Percentiles rank a stretch among this genome's conserved stretches.
Evolutionary conservation across 306 rosid species (phyloP).

Genomic region (Pterocarpus santalinus): DNA sequence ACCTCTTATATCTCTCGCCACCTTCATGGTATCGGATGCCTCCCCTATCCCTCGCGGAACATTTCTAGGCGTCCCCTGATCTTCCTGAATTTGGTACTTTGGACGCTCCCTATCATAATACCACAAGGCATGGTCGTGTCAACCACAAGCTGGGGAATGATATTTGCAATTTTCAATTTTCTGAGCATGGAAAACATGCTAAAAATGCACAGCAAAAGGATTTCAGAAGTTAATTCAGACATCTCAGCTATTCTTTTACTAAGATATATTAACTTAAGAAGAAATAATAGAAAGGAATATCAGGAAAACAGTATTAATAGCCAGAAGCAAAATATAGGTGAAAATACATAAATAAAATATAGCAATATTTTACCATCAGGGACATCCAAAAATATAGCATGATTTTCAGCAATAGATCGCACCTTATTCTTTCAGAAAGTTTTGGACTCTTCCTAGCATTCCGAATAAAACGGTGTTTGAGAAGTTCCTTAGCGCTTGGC

Average conservation of each 20-base stretch:
- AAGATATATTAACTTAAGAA: conserved; percentile 13
- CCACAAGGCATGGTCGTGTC: conserved; percentile 47
- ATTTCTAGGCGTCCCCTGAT: conserved; percentile 63
- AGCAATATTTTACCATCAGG: neutral
- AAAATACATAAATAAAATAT: conserved; percentile 39
- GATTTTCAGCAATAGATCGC: conserved; percentile 37
- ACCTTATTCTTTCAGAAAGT: conserved; percentile 98
- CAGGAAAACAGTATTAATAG: neutral
- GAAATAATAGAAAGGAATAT: neutral
- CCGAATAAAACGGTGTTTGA: conserved; percentile 90
- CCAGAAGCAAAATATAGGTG: conserved; percentile 30
- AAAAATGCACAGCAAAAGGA: conserved; percentile 32
- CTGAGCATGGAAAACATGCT: conserved; percentile 37
- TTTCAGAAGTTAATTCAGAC: conserved; percentile 13
- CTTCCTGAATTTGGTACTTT: conserved; percentile 79
- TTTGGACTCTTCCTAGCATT: conserved; percentile 88
- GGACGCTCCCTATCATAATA: conserved; percentile 87
- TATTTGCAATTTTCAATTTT: conserved; percentile 32
- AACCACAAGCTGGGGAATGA: conserved; percentile 48
- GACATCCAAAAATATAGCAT: neutral
- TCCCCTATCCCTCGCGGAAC: conserved; percentile 67
- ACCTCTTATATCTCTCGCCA: conserved; percentile 60
- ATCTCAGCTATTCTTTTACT: conserved; percentile 5
- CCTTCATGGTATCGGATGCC: conserved; percentile 78
- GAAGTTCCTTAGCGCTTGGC: conserved; percentile 96